Conservation (phyloP, 1,284 basidiomycete genomes). For the Ganoderma lucidum region DNA sequence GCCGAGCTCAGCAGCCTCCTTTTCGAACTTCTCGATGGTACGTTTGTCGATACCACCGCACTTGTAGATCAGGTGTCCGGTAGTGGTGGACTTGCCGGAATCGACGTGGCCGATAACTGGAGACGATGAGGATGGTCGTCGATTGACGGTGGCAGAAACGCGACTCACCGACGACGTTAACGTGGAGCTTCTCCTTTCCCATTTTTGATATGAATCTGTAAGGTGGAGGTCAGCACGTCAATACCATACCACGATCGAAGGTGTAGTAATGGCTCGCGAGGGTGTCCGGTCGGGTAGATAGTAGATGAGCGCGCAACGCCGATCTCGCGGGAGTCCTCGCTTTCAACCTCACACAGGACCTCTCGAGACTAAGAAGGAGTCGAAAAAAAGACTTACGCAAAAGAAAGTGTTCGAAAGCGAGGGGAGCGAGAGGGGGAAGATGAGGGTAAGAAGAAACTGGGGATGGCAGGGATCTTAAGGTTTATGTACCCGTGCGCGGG, state of each 20-base stretch:
- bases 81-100: constrained; percentile 99
- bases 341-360: constrained; percentile 24
- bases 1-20: constrained; percentile 99
- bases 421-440: constrained; percentile 43
- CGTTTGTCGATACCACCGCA: constrained; percentile 99
- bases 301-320: constrained; percentile 27
- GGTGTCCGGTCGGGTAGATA: constrained; percentile 29
- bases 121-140: constrained; percentile 21
- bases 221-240: constrained; percentile 17
- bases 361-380: constrained; percentile 13
- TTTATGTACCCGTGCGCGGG: constrained; percentile 46
- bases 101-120: constrained; percentile 97
- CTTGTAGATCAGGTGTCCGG: constrained; percentile 99
- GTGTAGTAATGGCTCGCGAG: constrained; percentile 12
- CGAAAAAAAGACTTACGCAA: constrained; percentile 37
- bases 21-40: constrained; percentile 99
- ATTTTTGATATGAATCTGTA: constrained; percentile 58
- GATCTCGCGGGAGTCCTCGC: constrained; percentile 20
- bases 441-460: constrained; percentile 45
- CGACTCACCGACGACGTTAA: constrained; percentile 90
- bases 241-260: constrained; percentile 3
- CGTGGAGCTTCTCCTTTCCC: constrained; percentile 90
- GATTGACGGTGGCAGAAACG: constrained; percentile 7
- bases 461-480: constrained; percentile 41
- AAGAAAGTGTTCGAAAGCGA: constrained; percentile 43